phyloP scores from a whole-genome alignment of 1,284 basidiomycete species.

The Irpex rosettiformis region DNA sequence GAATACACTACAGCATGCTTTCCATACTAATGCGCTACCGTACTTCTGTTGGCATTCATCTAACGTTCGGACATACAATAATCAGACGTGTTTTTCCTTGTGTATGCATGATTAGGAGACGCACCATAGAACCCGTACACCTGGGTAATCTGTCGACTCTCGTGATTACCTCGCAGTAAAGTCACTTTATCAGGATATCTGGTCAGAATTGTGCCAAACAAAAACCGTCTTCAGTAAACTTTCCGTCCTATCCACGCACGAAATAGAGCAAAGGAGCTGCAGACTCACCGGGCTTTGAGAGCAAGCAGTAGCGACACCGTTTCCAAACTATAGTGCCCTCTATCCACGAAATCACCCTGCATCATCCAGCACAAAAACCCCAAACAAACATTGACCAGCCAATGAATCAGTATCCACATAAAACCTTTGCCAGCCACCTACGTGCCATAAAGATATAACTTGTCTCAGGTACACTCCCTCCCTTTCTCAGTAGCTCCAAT shows the following conservation, averaged over 20 bases:
- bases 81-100: background rate
- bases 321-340: slow-evolving; percentile 96
- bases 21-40: slow-evolving; percentile 92
- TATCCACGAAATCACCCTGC: slow-evolving; percentile 96
- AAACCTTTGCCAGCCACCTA: slow-evolving; percentile 36
- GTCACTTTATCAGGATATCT: slow-evolving; percentile 94
- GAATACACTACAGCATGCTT: slow-evolving; percentile 93
- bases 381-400: background rate
- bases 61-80: slow-evolving; percentile 31
- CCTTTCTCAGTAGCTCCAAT: slow-evolving; percentile 85
- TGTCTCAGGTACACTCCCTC: slow-evolving; percentile 85
- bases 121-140: slow-evolving; percentile 97
- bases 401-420: background rate
- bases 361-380: background rate
- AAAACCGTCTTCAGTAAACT: background rate
- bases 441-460: slow-evolving; percentile 98
- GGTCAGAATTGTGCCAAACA: slow-evolving; percentile 12
- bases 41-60: slow-evolving; percentile 98
- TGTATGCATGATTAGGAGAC: slow-evolving; percentile 20
- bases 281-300: slow-evolving; percentile 80
- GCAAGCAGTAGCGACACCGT: slow-evolving; percentile 89
- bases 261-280: too few relatives aligned
- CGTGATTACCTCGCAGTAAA: slow-evolving; percentile 91
- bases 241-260: too few relatives aligned
- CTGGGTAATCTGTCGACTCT: slow-evolving; percentile 95